phyloP scores from a whole-genome alignment of 768 basidiomycete species.

The Leccinum disarticulatum region DNA sequence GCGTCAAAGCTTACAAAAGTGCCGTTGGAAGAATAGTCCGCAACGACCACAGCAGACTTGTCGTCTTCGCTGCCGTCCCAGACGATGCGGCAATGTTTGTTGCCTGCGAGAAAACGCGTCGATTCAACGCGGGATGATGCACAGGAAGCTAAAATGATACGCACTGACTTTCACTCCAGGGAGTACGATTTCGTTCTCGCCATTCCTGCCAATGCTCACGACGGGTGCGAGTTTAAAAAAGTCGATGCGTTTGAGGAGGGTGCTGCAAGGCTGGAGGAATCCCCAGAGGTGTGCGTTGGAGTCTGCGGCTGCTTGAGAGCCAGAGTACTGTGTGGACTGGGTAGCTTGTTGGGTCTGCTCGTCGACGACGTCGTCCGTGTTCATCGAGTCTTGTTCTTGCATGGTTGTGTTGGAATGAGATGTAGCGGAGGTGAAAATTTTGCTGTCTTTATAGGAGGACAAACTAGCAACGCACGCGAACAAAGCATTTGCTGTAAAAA shows the following conservation, averaged over 20 bases:
- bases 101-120: constrained; percentile 38
- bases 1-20: constrained; percentile 36
- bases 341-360: constrained; percentile 42
- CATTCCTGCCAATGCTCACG: constrained; percentile 57
- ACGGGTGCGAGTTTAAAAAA: constrained; percentile 53
- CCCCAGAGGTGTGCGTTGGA: constrained; percentile 57
- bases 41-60: constrained; percentile 34
- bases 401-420: constrained; percentile 9
- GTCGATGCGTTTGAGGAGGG: constrained; percentile 53
- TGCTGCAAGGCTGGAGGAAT: constrained; percentile 64
- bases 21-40: constrained; percentile 43
- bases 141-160: constrained; percentile 24
- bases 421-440: background rate
- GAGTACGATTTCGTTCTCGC: constrained; percentile 52
- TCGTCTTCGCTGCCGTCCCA: constrained; percentile 37
- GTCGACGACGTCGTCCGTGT: constrained; percentile 28
- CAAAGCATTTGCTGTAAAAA: constrained; percentile 7
- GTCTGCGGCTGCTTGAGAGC: constrained; percentile 27
- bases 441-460: constrained; percentile 29
- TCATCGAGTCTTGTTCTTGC: constrained; percentile 25
- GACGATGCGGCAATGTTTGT: constrained; percentile 36
- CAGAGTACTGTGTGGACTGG: constrained; percentile 37
- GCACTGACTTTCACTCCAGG: constrained; percentile 74
- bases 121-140: constrained; percentile 15
- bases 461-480: constrained; percentile 1